Conservation (phyloP, 2,329 filamentous ascomycete genomes). For the Trichoderma sp. region DNA sequence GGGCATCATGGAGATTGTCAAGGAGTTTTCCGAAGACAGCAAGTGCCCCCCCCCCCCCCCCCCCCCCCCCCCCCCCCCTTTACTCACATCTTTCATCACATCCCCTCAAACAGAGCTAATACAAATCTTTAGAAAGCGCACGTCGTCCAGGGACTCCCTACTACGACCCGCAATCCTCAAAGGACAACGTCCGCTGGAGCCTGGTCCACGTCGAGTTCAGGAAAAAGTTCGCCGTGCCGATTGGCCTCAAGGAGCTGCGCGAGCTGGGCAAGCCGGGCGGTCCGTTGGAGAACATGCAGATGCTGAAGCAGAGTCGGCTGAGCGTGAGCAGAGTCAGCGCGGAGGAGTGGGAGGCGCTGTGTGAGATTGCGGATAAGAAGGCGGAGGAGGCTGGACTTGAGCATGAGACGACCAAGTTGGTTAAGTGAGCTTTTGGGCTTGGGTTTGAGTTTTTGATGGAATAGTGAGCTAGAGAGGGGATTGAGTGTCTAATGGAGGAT, state of each 20-base stretch:
- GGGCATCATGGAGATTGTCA: constrained; percentile 84
- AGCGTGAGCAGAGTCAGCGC: constrained; percentile 70
- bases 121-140: constrained; percentile 29
- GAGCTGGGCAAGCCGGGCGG: constrained; percentile 54
- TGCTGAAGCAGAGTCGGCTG: constrained; percentile 75
- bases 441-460: not conserved
- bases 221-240: constrained; percentile 70
- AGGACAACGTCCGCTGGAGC: constrained; percentile 64
- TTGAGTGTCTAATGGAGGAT: not conserved
- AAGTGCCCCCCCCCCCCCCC: constrained; percentile 29
- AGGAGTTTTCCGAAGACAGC: constrained; percentile 79
- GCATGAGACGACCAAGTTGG: constrained; percentile 30
- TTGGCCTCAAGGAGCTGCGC: constrained; percentile 70
- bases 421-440: not conserved
- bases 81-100: not conserved
- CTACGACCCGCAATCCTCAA: constrained; percentile 72
- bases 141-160: constrained; percentile 56
- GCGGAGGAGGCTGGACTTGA: constrained; percentile 38
- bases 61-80: too few species aligned
- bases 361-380: constrained; percentile 48
- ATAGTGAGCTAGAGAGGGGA: not conserved
- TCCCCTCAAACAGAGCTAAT: not conserved
- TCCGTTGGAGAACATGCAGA: constrained; percentile 71
- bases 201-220: constrained; percentile 86
- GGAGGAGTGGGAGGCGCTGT: constrained; percentile 64